Percentiles rank a stretch among this genome's conserved stretches.
Evolutionary conservation across 192 early-diverging fungal species (phyloP).

Genomic region (Coemansia sp.): DNA sequence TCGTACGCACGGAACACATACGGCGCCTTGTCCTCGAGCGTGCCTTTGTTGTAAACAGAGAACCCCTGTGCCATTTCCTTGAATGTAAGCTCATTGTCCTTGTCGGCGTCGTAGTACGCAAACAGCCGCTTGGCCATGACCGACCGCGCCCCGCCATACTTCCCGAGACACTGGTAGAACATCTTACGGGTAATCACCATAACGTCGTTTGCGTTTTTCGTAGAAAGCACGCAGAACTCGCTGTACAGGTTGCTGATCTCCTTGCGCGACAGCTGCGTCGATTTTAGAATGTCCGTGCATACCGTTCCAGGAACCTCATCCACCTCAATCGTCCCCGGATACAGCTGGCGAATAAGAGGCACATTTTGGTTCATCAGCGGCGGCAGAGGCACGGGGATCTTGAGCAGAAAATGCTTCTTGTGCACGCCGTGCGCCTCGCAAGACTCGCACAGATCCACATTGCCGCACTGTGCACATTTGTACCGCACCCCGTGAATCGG

Average conservation of each 20-base stretch:
- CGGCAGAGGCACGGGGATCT: constrained; percentile 88
- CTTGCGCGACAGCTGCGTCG: constrained; percentile 62
- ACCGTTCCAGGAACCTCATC: constrained; percentile 17
- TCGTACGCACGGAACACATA: constrained; percentile 93
- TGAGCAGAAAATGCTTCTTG: constrained; percentile 83
- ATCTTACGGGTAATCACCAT: constrained; percentile 76
- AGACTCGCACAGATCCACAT: constrained; percentile 87
- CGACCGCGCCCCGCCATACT: constrained; percentile 77
- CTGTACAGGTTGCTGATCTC: constrained; percentile 87
- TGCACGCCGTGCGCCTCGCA: constrained; percentile 88
- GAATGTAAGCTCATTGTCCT: constrained; percentile 75
- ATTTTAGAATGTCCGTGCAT: constrained; percentile 12
- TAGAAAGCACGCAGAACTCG: constrained; percentile 81
- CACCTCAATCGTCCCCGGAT: constrained; percentile 62
- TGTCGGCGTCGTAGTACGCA: constrained; percentile 84
- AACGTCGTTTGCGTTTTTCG: constrained; percentile 47
- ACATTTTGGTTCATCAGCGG: constrained; percentile 78
- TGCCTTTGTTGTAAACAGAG: constrained; percentile 80
- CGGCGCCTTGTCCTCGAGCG: constrained; percentile 75
- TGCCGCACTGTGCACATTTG: constrained; percentile 93
- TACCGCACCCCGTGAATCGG: constrained; percentile 90
- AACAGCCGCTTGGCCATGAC: constrained; percentile 87
- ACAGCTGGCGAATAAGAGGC: constrained; percentile 72
- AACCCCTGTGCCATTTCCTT: constrained; percentile 81
- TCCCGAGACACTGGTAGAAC: constrained; percentile 86